Conservation (phyloP, 352 stramenopile genomes). For the Phytophthora fragariae region DNA sequence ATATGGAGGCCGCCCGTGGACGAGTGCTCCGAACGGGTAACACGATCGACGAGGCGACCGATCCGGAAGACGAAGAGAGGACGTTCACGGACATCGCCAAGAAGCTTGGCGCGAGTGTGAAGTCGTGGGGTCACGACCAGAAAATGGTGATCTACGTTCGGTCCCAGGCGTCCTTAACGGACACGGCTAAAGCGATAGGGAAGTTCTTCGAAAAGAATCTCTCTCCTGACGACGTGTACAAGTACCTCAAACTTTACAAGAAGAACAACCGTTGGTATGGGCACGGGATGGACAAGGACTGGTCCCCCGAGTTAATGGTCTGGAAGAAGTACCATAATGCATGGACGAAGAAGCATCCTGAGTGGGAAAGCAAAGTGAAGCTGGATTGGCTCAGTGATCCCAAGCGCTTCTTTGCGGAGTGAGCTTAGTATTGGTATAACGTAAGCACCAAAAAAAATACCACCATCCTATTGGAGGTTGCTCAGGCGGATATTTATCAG, state of each 20-base stretch:
- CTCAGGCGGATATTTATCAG: no score
- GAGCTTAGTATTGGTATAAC: no score
- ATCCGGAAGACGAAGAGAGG: background rate
- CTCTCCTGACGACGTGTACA: background rate
- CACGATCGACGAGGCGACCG: background rate
- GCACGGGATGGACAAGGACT: no score
- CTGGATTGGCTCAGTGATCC: no score
- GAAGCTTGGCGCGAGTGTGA: background rate
- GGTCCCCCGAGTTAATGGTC: no score
- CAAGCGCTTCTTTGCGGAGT: no score
- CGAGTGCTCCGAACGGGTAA: background rate
- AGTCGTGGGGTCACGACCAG: background rate
- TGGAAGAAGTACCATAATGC: no score
- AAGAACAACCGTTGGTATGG: no score
- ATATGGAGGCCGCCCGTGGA: background rate
- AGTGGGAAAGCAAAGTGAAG: no score
- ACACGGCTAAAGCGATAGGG: background rate
- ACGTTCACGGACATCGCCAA: background rate
- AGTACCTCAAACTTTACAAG: background rate
- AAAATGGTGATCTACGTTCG: background rate
- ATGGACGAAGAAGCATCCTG: no score
- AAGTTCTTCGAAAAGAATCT: background rate
- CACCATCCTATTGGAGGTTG: no score
- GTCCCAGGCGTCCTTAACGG: background rate
- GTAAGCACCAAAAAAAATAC: no score